These are phyloP conservation scores for Blumeria graminis DNA, from an alignment of 2,329 filamentous ascomycete genomes.

Conservation along the genomic window DNA sequence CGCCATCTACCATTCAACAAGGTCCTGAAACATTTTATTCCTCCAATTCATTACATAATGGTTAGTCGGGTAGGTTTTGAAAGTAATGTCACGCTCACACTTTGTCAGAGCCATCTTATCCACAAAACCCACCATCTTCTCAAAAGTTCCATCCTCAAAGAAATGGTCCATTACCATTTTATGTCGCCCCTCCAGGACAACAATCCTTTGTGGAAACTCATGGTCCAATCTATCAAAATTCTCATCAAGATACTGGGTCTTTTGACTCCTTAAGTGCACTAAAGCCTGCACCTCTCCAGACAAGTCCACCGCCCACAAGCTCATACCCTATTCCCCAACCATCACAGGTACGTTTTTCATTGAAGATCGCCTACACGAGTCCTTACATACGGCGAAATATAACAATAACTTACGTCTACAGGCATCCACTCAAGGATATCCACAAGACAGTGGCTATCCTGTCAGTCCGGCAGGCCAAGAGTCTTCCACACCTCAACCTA, in stretches of 20 bases:
- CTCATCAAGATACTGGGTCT: background rate
- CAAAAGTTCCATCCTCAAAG: conserved; percentile 31
- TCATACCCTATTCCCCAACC: conserved; percentile 22
- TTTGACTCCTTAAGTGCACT: background rate
- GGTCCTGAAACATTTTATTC: conserved; percentile 48
- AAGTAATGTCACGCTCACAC: background rate
- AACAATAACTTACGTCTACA: no score
- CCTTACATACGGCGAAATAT: no score
- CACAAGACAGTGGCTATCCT: conserved; percentile 18
- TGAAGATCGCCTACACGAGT: conserved; percentile 33
- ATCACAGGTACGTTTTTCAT: conserved; percentile 25
- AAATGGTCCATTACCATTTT: conserved; percentile 35
- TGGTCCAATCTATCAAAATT: background rate
- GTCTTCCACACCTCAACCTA: conserved; percentile 4
- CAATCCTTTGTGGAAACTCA: conserved; percentile 12
- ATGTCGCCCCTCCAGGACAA: conserved; percentile 24
- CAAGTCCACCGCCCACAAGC: conserved; percentile 17
- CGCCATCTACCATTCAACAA: conserved; percentile 21
- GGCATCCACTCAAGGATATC: no score
- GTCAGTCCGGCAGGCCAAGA: conserved; percentile 14
- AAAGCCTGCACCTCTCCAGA: background rate
- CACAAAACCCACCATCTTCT: conserved; percentile 24
- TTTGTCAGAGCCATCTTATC: conserved; percentile 18
- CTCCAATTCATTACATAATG: conserved; percentile 22
- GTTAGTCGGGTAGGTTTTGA: conserved; percentile 6